These are phyloP conservation scores for Batkoa obscura DNA, from an alignment of 371 early-diverging fungal species.

Conservation along the genomic window DNA sequence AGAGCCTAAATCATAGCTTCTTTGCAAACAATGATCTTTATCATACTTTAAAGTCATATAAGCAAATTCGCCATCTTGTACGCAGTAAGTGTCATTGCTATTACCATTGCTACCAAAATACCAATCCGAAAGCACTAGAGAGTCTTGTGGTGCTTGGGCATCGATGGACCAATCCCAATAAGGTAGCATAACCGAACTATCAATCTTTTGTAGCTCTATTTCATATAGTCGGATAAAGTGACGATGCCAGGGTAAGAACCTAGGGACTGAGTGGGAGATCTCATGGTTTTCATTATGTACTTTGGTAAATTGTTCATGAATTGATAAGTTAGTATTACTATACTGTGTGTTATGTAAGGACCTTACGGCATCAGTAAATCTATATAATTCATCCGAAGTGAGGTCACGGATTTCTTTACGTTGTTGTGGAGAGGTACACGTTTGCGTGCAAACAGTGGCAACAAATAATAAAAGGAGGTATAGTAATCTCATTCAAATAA, in stretches of 20 bases:
- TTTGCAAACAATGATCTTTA: not conserved
- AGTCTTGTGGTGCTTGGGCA: conserved; percentile 8
- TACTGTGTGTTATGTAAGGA: not conserved
- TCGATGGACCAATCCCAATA: conserved; percentile 30
- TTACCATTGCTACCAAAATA: conserved; percentile 12
- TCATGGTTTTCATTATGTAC: not conserved
- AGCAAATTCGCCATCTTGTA: conserved; percentile 10
- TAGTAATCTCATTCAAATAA: too few relatives aligned
- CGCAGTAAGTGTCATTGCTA: conserved; percentile 8
- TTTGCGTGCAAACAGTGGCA: too few relatives aligned
- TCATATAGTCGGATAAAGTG: conserved; percentile 15
- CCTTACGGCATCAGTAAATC: not conserved
- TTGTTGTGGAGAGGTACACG: not conserved
- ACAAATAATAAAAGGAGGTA: too few relatives aligned
- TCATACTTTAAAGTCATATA: too few relatives aligned
- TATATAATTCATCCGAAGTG: not conserved
- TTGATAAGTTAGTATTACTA: not conserved
- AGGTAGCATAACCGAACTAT: conserved; percentile 21
- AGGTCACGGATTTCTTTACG: conserved; percentile 7
- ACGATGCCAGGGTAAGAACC: conserved; percentile 23
- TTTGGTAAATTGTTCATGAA: not conserved
- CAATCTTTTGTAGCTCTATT: conserved; percentile 12
- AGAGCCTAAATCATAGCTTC: not conserved
- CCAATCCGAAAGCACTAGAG: conserved; percentile 7
- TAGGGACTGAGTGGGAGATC: not conserved